Evolutionary conservation across 768 basidiomycete species (phyloP), one percentile per base, ranked within the genome.

Genomic region (Suillus clintonianus): DNA sequence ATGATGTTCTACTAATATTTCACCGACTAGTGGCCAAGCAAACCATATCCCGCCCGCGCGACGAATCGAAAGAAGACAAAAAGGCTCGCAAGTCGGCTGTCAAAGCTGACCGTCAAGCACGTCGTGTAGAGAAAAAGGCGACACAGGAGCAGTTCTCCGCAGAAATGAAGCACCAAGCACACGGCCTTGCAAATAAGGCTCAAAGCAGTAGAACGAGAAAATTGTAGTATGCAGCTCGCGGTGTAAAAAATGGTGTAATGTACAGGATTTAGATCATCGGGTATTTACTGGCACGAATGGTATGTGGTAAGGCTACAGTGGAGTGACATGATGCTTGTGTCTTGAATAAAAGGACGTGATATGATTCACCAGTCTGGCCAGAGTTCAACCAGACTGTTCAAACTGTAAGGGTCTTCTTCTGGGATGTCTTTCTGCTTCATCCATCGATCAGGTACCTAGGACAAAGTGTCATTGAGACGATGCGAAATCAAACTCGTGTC

Each of bases 401-500:
- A 77, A 64, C 78, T 73, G 62, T 82, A 81, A 6, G 83, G 77
- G 65, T 93, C 92, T 70, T 92, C 92, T 71, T 94, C 91, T 2
- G 91, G 86, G 0, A 83, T 81, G 68, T 94, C 91, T 61, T 83
- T 85, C 64, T 89, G 89, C 74, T 95, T 95, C 90, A 92, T 91
- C 93, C 93, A 95, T 57, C 94, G 85, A 75, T 95, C 93, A 11
- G 93, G 93, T 51, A 92, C 85, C 93, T 95, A 66, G 10, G 11
- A 19, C 36, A 32, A 42, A 62, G n/a, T 60, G 51, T 64, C 51
- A 61, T 48, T 30, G 39, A 34, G 39, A 60, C 22, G 41, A 42
- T 42, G 39, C 37, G 11, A 54, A 48, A 15, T 22, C 15, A 48
- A 36, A 9, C 22, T 57, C 15, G 5, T 39, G 36, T 24, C 59